Evolutionary conservation across 805 yeast genomes (phyloP), one percentile per base, ranked within the genome.

Genomic region (Debaryomyces maramus): DNA sequence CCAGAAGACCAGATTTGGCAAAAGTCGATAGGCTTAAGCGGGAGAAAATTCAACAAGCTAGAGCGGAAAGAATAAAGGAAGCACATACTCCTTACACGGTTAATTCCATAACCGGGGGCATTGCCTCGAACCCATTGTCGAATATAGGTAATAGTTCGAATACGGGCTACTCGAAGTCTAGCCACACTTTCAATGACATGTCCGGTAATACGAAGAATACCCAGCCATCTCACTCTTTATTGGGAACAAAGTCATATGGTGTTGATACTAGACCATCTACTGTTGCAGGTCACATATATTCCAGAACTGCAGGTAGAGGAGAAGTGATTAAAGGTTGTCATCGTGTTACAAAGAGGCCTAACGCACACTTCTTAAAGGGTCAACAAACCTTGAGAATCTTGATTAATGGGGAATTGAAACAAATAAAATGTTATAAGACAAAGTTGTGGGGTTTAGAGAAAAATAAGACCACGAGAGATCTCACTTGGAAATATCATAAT

Each of bases 371-470:
- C 27, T 45, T 47, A 11, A 50, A 58, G 19, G 73, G 74, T 40
- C 67, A 72, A 38, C 76, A 82, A 47, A 82, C 95, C 0, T 70
- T 87, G 46, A 73, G 97, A 50, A 73, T 84, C 3, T 70, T 67
- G 44, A 72, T 77, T 43, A 79, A 75, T 52, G 88, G 83, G 5
- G 75, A 63, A 33, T 62, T 78, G 38, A 81, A 77, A 59, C 68
- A 70, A 4, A 62, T 85, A 41, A 78, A 77, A 50, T 69, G 83
- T 48, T 75, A 74, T 51, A 88, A 89, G 63, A 79, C 83, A 22
- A 89, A 89, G 57, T 72, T 93, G 29, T 91, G 99, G 99, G 98
- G 98, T 3, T 74, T 79, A 45, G 89, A 85, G 48, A 86, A 85
- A 64, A 74, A 78, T 46, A 83, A 77, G 51, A 67, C 73, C 3